Evolutionary conservation across 352 stramenopile genomes (phyloP).

Genomic region (Sclerospora graminicola): DNA sequence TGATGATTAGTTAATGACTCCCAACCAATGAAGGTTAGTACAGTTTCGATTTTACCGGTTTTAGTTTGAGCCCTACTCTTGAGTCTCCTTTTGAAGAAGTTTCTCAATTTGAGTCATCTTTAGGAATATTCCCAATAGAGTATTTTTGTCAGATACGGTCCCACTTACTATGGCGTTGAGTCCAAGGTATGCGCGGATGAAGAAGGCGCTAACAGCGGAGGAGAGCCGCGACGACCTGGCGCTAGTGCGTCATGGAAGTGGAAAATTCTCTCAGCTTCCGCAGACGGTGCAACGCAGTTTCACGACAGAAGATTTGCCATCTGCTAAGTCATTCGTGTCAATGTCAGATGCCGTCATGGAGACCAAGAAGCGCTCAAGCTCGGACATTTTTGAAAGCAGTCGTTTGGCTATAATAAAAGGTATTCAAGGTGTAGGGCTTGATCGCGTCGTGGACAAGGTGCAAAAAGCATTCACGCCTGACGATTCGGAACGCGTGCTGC

Average conservation of each 20-base stretch:
- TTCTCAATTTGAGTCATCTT: no score
- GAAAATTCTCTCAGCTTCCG: constrained; percentile 29
- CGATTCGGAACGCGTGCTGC: constrained; percentile 59
- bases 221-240: constrained; percentile 43
- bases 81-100: no score
- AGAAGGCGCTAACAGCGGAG: constrained; percentile 10
- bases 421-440: constrained; percentile 39
- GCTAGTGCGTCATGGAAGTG: constrained; percentile 28
- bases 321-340: constrained; percentile 36
- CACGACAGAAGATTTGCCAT: constrained; percentile 67
- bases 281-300: constrained; percentile 45
- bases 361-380: constrained; percentile 20
- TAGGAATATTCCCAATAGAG: no score
- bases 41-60: no score
- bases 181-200: constrained; percentile 15
- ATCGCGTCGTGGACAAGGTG: constrained; percentile 46
- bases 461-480: constrained; percentile 59
- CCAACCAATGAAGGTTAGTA: neutral
- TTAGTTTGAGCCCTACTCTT: no score
- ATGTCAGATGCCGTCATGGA: constrained; percentile 8
- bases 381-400: constrained; percentile 48
- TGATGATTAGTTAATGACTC: constrained; percentile 3
- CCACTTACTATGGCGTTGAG: constrained; percentile 5
- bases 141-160: no score
- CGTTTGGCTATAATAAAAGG: constrained; percentile 44